A percentile compares a stretch with the other conserved stretches of the same genome.
These are phyloP conservation scores for Friedmanniomyces endolithicus DNA, from an alignment of 495 filamentous ascomycete species.

Conservation along the genomic window DNA sequence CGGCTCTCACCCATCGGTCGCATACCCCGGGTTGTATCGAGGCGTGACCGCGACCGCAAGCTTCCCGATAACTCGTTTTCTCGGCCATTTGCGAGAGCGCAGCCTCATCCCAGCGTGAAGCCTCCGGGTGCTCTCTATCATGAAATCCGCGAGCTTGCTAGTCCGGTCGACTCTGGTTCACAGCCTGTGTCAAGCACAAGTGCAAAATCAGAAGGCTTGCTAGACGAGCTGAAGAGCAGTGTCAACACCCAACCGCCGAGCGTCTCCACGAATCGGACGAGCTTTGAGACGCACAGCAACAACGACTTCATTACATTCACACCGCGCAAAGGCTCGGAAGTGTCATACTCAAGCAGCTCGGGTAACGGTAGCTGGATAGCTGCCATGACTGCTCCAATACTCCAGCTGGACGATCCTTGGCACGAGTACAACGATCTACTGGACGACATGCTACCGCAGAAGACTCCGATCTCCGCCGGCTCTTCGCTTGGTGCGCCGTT, in stretches of 20 bases:
- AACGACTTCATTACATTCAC: conserved; percentile 61
- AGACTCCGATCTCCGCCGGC: conserved; percentile 15
- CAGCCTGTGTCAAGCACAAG: conserved; percentile 20
- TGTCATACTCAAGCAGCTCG: conserved; percentile 57
- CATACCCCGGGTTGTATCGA: conserved; percentile 76
- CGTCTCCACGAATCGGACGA: conserved; percentile 15
- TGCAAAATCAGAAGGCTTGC: conserved; percentile 7
- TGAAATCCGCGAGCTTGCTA: conserved; percentile 20
- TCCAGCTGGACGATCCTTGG: conserved; percentile 80
- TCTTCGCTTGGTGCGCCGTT: conserved; percentile 23
- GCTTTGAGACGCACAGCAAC: conserved; percentile 4
- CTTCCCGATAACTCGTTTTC: conserved; percentile 75
- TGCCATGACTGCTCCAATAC: conserved; percentile 21
- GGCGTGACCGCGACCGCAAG: conserved; percentile 51
- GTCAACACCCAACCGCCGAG: conserved; percentile 27
- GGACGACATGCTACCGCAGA: conserved; percentile 48
- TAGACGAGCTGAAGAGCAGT: conserved; percentile 11
- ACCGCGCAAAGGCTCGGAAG: conserved; percentile 54
- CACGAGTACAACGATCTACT: conserved; percentile 87
- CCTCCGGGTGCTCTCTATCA: conserved; percentile 25
- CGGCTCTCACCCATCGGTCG: conserved; percentile 71
- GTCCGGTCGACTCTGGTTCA: conserved; percentile 12
- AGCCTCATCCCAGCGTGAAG: conserved; percentile 31
- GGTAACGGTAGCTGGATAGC: conserved; percentile 38
- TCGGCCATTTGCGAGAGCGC: conserved; percentile 51